These are phyloP conservation scores for Fusarium marasasianum DNA, from an alignment of 2,329 filamentous ascomycete species.

Conservation along the genomic window DNA sequence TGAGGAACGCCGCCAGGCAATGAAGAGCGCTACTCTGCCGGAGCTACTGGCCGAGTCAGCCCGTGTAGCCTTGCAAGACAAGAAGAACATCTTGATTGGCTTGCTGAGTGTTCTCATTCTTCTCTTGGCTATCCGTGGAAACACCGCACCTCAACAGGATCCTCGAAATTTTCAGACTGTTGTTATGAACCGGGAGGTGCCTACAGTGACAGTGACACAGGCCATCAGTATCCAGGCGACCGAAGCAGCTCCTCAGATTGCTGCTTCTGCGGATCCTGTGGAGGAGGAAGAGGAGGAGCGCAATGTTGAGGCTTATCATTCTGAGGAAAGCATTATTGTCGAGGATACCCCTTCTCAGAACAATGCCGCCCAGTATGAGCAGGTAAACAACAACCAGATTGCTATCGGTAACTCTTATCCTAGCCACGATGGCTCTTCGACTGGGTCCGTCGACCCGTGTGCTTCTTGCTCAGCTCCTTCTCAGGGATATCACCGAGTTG, in stretches of 20 bases:
- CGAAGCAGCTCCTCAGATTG: neutral
- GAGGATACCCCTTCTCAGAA: neutral
- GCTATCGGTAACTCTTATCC: neutral
- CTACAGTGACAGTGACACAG: conserved; percentile 42
- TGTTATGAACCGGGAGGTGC: conserved; percentile 35
- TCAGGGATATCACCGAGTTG: neutral
- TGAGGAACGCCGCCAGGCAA: conserved; percentile 42
- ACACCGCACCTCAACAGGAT: conserved; percentile 28
- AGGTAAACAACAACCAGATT: neutral
- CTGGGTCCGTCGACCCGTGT: conserved; percentile 34
- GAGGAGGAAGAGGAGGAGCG: conserved; percentile 16
- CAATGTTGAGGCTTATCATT: conserved; percentile 42
- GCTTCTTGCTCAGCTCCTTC: conserved; percentile 31
- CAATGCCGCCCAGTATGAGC: neutral
- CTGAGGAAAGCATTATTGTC: conserved; percentile 10
- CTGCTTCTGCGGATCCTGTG: conserved; percentile 13
- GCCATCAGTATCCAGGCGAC: conserved; percentile 11
- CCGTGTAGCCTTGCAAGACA: conserved; percentile 64
- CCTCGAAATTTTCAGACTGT: conserved; percentile 45
- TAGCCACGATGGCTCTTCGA: neutral
- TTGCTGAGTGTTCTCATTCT: conserved; percentile 64
- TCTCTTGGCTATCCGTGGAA: conserved; percentile 55
- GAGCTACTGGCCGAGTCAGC: conserved; percentile 64
- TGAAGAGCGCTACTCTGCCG: conserved; percentile 59
- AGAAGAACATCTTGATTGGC: conserved; percentile 67